These are phyloP conservation scores for Colletotrichum sp. DNA, from an alignment of 2,329 filamentous ascomycete genomes.

Conservation along the genomic window DNA sequence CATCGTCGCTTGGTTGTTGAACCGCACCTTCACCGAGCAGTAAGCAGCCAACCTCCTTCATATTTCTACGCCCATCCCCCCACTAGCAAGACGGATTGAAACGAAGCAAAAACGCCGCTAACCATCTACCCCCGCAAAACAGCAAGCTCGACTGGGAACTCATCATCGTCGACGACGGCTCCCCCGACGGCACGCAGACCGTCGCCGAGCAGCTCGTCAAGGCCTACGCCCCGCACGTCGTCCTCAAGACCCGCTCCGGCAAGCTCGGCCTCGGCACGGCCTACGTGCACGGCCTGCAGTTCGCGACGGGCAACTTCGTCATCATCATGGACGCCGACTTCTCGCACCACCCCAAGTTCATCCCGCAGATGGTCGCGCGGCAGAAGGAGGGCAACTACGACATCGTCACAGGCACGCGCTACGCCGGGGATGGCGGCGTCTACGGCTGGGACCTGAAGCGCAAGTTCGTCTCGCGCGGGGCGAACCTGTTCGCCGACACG, in stretches of 20 bases:
- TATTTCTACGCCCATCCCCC: background rate
- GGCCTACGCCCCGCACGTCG: conserved; percentile 79
- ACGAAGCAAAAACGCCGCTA: background rate
- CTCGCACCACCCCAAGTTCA: conserved; percentile 98
- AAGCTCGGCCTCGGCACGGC: conserved; percentile 97
- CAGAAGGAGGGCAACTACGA: conserved; percentile 84
- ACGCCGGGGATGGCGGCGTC: conserved; percentile 87
- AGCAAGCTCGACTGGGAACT: conserved; percentile 97
- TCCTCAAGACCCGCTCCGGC: conserved; percentile 86
- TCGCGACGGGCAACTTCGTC: conserved; percentile 89
- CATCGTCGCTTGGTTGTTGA: conserved; percentile 92
- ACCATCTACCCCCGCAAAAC: background rate
- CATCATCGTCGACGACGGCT: conserved; percentile 97
- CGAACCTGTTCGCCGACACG: conserved; percentile 95
- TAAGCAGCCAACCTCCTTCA: conserved; percentile 47
- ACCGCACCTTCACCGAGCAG: conserved; percentile 90
- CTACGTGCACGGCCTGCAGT: conserved; percentile 94
- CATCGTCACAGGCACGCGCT: conserved; percentile 95
- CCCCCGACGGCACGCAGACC: conserved; percentile 91
- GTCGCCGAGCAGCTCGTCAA: conserved; percentile 90
- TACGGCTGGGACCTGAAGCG: conserved; percentile 96
- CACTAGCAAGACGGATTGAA: background rate
- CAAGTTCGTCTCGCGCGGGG: conserved; percentile 83
- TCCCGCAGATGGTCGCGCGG: conserved; percentile 86
- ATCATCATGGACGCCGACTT: conserved; percentile 99